Base-by-base conservation (phyloP, 345 rosid genomes). In the Lumnitzera racemosa region DNA sequence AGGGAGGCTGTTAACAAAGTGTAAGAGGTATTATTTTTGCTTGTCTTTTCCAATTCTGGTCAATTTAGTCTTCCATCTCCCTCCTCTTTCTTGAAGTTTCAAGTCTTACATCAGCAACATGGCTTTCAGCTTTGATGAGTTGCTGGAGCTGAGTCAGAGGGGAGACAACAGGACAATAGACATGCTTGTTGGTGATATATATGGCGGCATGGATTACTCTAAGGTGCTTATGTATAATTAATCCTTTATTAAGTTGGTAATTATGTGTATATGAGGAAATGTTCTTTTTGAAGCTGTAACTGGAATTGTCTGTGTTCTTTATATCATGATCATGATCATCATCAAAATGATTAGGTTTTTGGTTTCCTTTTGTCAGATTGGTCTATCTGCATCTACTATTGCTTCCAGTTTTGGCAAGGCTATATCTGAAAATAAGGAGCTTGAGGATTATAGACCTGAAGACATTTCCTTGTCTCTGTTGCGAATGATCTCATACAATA, bases 321-420 rank as follows among this genome's bases (percentile, higher is more conserved):
- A 36, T 15, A 2, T 15, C 12, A 16, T 20, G 8, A 2, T 2
- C 14, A 7, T 17, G 56, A 53, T 20, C 20, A 20, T 20, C 12
- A 16, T 53, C 24, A 2, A 10, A 29, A 7, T 20, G 56, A 53
- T 20, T 17, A 2, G 56, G 3, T 36, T 25, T 11, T 62, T 16
- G 5, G 46, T 25, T 58, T 57, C 24, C 27, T 53, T 27, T 13
- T 61, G 31, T 24, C 75, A 91, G 98, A 91, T 91, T 73, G 98
- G 90, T 67, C 95, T 95, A 57, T 90, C 99, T 65, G 96, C 99
- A 61, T 86, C 99, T 73, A 90, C 97, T 29, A 95, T 90, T 61
- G 97, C 99, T 56, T 95, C 99, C 62, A 95, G 97, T 76, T 95
- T 95, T 72, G 99, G 99, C 66, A 95, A 95, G 82, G 72, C 95